Conservation (phyloP, 2,329 filamentous ascomycete species). For the Chrysosporium queenslandicum region DNA sequence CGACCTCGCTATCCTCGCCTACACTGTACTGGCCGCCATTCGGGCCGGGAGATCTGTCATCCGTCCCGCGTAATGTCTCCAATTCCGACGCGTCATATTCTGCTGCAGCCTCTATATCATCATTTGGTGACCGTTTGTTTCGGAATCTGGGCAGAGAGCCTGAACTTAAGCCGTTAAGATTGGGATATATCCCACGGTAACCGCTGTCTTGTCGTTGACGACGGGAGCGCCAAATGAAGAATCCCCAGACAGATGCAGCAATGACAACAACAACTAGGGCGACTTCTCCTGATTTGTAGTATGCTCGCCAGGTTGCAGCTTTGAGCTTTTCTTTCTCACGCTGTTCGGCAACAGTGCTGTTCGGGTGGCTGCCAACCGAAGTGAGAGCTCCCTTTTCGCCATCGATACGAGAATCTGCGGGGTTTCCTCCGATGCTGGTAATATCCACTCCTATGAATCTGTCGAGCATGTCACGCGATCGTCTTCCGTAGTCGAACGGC, state of each 20-base stretch:
- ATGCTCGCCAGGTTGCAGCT: conserved; percentile 78
- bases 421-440: conserved; percentile 68
- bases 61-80: conserved; percentile 40
- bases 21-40: conserved; percentile 39
- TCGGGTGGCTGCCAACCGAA: conserved; percentile 63
- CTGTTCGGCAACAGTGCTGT: conserved; percentile 57
- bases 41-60: conserved; percentile 19
- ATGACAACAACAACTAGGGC: conserved; percentile 73
- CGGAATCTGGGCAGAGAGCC: conserved; percentile 40
- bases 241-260: conserved; percentile 64
- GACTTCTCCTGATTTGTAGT: conserved; percentile 76
- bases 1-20: conserved; percentile 35
- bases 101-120: conserved; percentile 48
- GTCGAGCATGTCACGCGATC: conserved; percentile 90
- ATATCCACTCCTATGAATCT: conserved; percentile 93
- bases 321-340: conserved; percentile 64
- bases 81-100: conserved; percentile 54
- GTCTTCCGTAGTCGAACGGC: conserved; percentile 80
- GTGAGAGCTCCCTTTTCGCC: conserved; percentile 73
- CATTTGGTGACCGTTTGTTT: conserved; percentile 30
- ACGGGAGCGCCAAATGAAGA: conserved; percentile 52
- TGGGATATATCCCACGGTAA: conserved; percentile 35
- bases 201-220: conserved; percentile 39
- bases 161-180: conserved; percentile 30
- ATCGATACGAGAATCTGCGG: conserved; percentile 70